Evolutionary conservation across 225 moss, liverwort and hornwort genomes (phyloP), one percentile per base, ranked within the genome.

Genomic region (Ulota crispa): DNA sequence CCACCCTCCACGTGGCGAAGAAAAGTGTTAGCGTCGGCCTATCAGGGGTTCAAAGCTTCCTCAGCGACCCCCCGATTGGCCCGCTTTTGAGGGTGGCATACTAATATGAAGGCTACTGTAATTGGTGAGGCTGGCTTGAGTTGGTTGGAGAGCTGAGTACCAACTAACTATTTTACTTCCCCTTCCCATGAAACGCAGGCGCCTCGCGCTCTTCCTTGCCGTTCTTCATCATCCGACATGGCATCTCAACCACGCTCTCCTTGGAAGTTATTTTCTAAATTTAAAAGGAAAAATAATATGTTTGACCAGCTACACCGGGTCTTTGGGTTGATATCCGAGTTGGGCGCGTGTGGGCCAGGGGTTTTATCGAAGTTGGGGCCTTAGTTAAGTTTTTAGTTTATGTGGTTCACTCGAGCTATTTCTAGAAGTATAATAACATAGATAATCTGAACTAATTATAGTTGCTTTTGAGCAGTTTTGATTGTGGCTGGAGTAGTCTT

Each of bases 141-240:
- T 6, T 53, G 52, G 52, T 4, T 47, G 73, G 10, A 43, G 28
- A 7, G 55, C 56, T 67, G 60, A 36, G 37, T 80, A 27, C 47
- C 86, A 87, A 87, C 86, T 77, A 87, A 83, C 86, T 87, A 78
- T 80, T 83, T 87, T 83, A 76, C 18, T 86, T 83, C 86, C 83
- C 67, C 67, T 83, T 83, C 86, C 72, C 86, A 80, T 83, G 86
- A 87, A 87, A 68, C 72, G 7, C 78, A 16, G 45, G 12, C 14
- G 45, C 15, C 45, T 47, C 12, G 45, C 14, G 3, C n/a, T n/a
- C n/a, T n/a, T n/a, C 50, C 50, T 16, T 6, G 18, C 50, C 7
- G 6, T 8, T 21, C 21, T 73, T 34, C 36, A n/a, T 0, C 4
- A 28, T 20, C 30, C 45, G 24, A 9, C 52, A 31, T 1, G 47